A percentile compares a stretch with the other conserved stretches of the same genome.
These are phyloP conservation scores for Earliella scabrosa DNA, from an alignment of 1,284 basidiomycete genomes.

Conservation along the genomic window DNA sequence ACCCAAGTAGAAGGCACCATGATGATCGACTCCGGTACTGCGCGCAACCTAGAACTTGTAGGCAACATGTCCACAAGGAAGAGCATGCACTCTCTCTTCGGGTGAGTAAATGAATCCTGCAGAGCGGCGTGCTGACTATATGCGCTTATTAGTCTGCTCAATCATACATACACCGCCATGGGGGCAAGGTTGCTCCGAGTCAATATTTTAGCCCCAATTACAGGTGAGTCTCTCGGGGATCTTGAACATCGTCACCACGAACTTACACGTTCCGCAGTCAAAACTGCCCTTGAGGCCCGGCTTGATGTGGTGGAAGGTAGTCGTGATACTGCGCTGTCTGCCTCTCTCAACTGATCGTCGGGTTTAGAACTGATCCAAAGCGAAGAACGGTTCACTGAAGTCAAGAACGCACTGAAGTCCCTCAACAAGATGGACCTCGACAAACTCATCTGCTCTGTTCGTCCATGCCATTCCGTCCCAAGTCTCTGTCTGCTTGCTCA, in stretches of 20 bases:
- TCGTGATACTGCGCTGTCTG: constrained; percentile 13
- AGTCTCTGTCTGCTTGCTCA: background rate
- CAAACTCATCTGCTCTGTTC: constrained; percentile 79
- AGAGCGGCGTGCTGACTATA: background rate
- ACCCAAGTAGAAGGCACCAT: constrained; percentile 85
- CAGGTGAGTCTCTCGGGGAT: constrained; percentile 54
- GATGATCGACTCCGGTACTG: constrained; percentile 91
- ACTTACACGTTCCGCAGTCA: constrained; percentile 42
- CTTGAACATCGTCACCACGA: background rate
- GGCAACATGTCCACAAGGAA: constrained; percentile 71
- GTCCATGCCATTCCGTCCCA: constrained; percentile 15
- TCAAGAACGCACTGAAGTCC: constrained; percentile 71
- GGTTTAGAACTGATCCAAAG: constrained; percentile 78
- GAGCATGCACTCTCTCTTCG: constrained; percentile 70
- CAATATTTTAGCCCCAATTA: constrained; percentile 85
- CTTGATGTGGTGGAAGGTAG: constrained; percentile 84
- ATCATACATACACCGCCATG: constrained; percentile 90
- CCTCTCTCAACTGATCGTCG: background rate
- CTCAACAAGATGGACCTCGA: constrained; percentile 87
- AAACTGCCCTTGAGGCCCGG: constrained; percentile 73
- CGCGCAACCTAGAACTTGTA: constrained; percentile 86
- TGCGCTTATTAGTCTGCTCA: constrained; percentile 58
- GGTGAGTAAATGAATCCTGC: constrained; percentile 50
- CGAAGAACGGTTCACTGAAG: constrained; percentile 74
- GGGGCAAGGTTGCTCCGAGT: constrained; percentile 78